Base-by-base conservation (phyloP, 768 basidiomycete genomes). In the Leccinum arenicola region DNA sequence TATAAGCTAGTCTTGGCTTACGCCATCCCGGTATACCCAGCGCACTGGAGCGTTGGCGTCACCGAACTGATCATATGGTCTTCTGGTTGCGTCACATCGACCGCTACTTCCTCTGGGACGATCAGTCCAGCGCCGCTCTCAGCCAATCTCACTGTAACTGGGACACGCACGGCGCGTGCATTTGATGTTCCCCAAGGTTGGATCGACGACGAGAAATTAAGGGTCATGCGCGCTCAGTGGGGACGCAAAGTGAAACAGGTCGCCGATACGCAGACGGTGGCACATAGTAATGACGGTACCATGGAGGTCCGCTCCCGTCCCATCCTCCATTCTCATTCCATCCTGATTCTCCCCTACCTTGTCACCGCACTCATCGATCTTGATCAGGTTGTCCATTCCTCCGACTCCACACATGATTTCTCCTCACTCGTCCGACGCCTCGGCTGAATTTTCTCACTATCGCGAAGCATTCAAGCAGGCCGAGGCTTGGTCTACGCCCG, bases 1-100 rank as follows among this genome's bases (percentile, higher is more conserved):
- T 93, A 89, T 74, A 92, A 87, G 68, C 80, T 93, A 54, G 77
- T 93, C 27, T 72, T 93, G 64, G 84, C 86, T 17, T 91, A 92
- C 73, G 78, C 89, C 19, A 77, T 85, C 36, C 90, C 89, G 31
- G 86, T 93, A 47, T 93, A 89, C 69, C 91, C 91, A 4, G 77
- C 78, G 17, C 92, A 93, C 69, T 93, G 88, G 88, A 85, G 86
- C 25, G 82, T 86, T 29, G 89, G 88, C 33, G 85, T 83, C 5
- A 89, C 90, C 9, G 91, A 93, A 66, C 75, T 93, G 40, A 79
- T 89, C 52, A 88, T 93, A 50, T 79, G 83, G 50, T 65, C 62
- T 14, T 63, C 64, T 10, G 64, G 65, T 17, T 61, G 59, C 11
- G 17, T 65, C 53, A 52, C 57, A 19, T 57, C 70, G 2, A 45